A percentile compares a stretch with the other conserved stretches of the same genome.
phyloP scores from a whole-genome alignment of 1,284 basidiomycete species.

The Sphagnurus paluster region DNA sequence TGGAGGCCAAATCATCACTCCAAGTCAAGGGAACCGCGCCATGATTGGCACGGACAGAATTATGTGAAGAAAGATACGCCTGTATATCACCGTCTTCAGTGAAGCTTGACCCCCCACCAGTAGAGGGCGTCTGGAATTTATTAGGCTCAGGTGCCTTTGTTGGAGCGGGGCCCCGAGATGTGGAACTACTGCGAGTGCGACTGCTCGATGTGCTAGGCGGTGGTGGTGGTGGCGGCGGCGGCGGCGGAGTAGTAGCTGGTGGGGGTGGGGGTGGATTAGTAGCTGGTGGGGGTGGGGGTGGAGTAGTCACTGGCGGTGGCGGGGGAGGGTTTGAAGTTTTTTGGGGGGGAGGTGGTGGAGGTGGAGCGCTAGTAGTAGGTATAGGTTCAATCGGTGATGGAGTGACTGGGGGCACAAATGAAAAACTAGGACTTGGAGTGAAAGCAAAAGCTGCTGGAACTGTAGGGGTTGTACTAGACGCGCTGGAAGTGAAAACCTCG shows the following conservation, averaged over 20 bases:
- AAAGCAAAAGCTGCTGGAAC: neutral
- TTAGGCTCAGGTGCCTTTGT: conserved; percentile 17
- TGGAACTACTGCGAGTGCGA: conserved; percentile 15
- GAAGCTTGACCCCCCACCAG: conserved; percentile 11
- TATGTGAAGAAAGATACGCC: conserved; percentile 58
- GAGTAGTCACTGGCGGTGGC: conserved; percentile 6
- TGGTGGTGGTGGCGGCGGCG: too few species aligned
- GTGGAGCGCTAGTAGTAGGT: neutral
- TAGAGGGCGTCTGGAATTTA: conserved; percentile 8
- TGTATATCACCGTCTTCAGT: conserved; percentile 37
- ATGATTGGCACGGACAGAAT: conserved; percentile 56
- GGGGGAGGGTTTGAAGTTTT: too few species aligned
- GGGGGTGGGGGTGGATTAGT: too few species aligned
- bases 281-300: conserved; percentile 1
- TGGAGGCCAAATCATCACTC: conserved; percentile 52
- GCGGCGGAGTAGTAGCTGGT: too few species aligned
- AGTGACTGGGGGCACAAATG: conserved; percentile 5
- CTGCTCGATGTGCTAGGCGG: conserved; percentile 5
- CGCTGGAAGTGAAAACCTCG: neutral
- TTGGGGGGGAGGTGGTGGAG: conserved; percentile 5
- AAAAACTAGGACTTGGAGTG: conserved; percentile 1
- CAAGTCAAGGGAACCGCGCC: conserved; percentile 59
- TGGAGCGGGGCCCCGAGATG: conserved; percentile 18
- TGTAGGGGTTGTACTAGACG: neutral
- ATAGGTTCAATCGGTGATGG: conserved; percentile 17